Conservation (phyloP, 192 early-diverging fungal genomes). For the Rhizophagus sp. region DNA sequence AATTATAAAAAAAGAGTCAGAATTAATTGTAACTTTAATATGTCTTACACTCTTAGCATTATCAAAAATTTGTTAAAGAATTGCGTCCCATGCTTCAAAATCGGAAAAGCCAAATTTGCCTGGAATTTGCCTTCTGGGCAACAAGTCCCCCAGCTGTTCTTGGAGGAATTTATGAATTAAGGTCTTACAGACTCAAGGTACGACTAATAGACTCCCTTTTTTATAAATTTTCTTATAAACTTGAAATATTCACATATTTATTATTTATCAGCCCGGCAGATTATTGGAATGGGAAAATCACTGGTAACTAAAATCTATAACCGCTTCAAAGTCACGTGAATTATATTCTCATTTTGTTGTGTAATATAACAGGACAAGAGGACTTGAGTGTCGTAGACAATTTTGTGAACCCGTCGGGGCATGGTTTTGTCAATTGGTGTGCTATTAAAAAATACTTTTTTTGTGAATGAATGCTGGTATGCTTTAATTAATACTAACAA, state of each 20-base stretch:
- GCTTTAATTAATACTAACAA: not conserved
- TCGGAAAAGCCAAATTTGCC: slow-evolving; percentile 81
- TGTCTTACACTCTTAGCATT: slow-evolving; percentile 38
- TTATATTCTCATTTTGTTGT: not conserved
- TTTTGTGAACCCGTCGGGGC: slow-evolving; percentile 93
- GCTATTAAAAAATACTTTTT: not conserved
- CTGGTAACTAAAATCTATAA: slow-evolving; percentile 51
- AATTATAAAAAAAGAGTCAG: too few species aligned
- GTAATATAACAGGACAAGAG: slow-evolving; percentile 59
- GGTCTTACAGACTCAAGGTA: slow-evolving; percentile 83
- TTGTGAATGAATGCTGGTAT: not conserved
- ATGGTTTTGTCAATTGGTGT: slow-evolving; percentile 87
- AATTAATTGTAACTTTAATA: not conserved
- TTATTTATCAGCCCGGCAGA: slow-evolving; percentile 68
- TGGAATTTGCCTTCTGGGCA: slow-evolving; percentile 93
- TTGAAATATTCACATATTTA: not conserved
- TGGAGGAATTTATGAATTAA: slow-evolving; percentile 89
- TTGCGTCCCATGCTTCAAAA: slow-evolving; percentile 70
- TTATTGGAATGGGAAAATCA: slow-evolving; percentile 92
- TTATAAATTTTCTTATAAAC: not conserved
- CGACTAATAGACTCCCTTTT: not conserved
- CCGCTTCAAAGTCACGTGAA: not conserved
- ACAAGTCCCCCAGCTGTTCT: slow-evolving; percentile 72
- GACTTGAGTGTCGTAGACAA: slow-evolving; percentile 83
- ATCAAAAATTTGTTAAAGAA: slow-evolving; percentile 64